Evolutionary conservation across 331 rosid genomes (phyloP), one percentile per base, ranked within the genome.

Genomic region (Pyracantha coccinea): DNA sequence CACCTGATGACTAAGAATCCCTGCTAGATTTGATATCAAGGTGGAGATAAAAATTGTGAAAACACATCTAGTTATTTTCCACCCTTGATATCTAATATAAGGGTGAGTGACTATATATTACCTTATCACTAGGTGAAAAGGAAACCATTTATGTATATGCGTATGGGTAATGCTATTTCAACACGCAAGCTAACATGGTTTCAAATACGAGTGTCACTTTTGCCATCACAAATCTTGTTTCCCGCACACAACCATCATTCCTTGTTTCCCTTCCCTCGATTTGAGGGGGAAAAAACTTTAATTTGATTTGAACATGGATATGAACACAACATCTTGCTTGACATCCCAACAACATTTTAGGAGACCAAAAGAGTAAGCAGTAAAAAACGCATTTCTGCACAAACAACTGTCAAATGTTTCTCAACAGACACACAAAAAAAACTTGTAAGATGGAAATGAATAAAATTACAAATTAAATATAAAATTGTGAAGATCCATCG

Each of bases 181-280:
- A 38, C 45, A 10, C 0, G 4, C 0, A 38, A 38, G 0, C 1
- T 38, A 10, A 38, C 45, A 38, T 1, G 0, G 9, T 38, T 38
- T 38, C 45, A 38, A 38, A 38, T 38, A 3, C 14, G 1, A 38
- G 45, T 0, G 45, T 63, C 55, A 29, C 68, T 63, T 63, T 29
- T 31, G 14, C 68, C 68, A 63, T 63, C 68, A 63, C 45, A 29
- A 3, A 8, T 63, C 68, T 63, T 63, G 41, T 63, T 31, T 63
- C 41, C 45, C 68, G 45, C 44, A 9, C n/a, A 63, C 45, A 17
- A 63, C 68, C 28, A 28, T 24, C 68, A 17, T 4, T 63, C 41
- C 8, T 15, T 63, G 45, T 63, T 31, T 20, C 23, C 8, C 55
- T 50, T 50, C 20, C 1, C 20, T 50, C 21, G 4, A 16, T 50